Evolutionary conservation across 1,139 yeast species (phyloP).

Genomic region (Candida sanyaensis): DNA sequence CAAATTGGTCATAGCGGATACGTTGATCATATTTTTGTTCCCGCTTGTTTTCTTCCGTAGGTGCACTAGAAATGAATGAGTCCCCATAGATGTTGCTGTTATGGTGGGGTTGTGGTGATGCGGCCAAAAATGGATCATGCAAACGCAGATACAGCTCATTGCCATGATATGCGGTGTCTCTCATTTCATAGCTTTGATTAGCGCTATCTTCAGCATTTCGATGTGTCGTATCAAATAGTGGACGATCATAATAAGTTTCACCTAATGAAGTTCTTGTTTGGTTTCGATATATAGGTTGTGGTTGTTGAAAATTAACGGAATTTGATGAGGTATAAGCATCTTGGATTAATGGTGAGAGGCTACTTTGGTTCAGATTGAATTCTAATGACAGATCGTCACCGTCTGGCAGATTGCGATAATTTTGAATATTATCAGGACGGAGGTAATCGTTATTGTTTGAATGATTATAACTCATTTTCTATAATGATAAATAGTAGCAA

Average conservation of each 20-base stretch:
- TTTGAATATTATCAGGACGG: constrained; percentile 5
- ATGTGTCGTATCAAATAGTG: constrained; percentile 22
- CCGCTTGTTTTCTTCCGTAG: constrained; percentile 42
- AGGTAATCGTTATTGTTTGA: constrained; percentile 7
- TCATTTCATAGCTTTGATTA: constrained; percentile 28
- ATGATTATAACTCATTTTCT: constrained; percentile 13
- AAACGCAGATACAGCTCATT: constrained; percentile 3
- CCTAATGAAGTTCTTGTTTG: constrained; percentile 12
- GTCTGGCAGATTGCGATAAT: constrained; percentile 10
- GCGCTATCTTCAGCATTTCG: constrained; percentile 20
- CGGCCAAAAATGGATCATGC: constrained; percentile 10
- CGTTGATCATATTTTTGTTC: constrained; percentile 43
- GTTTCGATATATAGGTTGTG: constrained; percentile 27
- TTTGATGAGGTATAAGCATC: constrained; percentile 20
- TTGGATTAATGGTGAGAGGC: constrained; percentile 17
- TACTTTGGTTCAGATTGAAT: constrained; percentile 10
- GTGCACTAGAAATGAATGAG: constrained; percentile 50
- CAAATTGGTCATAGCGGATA: constrained; percentile 42
- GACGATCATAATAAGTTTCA: constrained; percentile 26
- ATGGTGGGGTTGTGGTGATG: background rate
- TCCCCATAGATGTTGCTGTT: constrained; percentile 32
- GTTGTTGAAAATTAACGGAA: constrained; percentile 36
- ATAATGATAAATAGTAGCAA: background rate
- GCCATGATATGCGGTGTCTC: constrained; percentile 25
- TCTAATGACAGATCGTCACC: constrained; percentile 13